A percentile compares a stretch with the other conserved stretches of the same genome.
Evolutionary conservation across 805 yeast species (phyloP).

Genomic region (Kregervanrija fluxuum): DNA sequence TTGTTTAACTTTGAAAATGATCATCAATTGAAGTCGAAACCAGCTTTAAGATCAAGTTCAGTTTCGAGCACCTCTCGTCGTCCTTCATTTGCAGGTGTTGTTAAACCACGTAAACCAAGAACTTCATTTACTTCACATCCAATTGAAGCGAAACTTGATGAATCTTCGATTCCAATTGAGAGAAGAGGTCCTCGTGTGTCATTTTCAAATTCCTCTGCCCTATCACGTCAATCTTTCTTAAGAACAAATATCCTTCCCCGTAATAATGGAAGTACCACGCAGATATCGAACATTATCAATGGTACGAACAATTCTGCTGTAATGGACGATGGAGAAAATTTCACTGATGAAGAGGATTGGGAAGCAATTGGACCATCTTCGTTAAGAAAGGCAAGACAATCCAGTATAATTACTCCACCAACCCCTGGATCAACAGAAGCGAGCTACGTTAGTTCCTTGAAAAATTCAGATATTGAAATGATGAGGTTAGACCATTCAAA

Average conservation of each 20-base stretch:
- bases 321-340: conserved; percentile 35
- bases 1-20: conserved; percentile 23
- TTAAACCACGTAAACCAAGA: conserved; percentile 29
- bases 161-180: conserved; percentile 23
- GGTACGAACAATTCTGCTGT: no score
- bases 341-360: conserved; percentile 97
- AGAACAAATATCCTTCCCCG: conserved; percentile 26
- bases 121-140: conserved; percentile 26
- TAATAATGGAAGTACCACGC: conserved; percentile 15
- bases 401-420: conserved; percentile 17
- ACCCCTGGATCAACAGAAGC: conserved; percentile 5
- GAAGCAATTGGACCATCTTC: conserved; percentile 76
- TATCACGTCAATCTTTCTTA: conserved; percentile 34
- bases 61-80: conserved; percentile 19
- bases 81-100: conserved; percentile 28
- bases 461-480: conserved; percentile 3
- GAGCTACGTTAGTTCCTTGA: conserved; percentile 3
- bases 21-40: conserved; percentile 6
- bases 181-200: conserved; percentile 29
- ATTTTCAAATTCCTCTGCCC: conserved; percentile 27
- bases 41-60: conserved; percentile 16
- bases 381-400: conserved; percentile 28
- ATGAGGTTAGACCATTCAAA: conserved; percentile 9
- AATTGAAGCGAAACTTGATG: conserved; percentile 26
- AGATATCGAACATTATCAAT: not conserved